Evolutionary conservation across 1,284 basidiomycete genomes (phyloP).

Genomic region (Naganishia albida): DNA sequence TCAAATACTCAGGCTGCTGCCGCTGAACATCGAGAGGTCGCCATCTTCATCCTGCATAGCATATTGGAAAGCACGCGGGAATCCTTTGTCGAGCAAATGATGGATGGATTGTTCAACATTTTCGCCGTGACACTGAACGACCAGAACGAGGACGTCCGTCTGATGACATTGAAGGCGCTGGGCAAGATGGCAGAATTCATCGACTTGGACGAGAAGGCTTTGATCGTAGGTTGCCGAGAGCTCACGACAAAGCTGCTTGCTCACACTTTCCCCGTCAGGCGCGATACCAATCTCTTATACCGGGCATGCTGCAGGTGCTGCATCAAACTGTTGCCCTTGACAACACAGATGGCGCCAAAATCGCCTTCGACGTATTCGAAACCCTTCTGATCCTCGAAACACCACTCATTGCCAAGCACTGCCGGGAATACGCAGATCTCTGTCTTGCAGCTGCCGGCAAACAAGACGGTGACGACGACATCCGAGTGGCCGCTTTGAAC

Average conservation of each 20-base stretch:
- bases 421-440: conserved; percentile 85
- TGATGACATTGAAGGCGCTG: conserved; percentile 85
- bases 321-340: conserved; percentile 79
- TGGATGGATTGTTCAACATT: conserved; percentile 68
- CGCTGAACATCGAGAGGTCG: conserved; percentile 82
- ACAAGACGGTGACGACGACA: conserved; percentile 71
- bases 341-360: conserved; percentile 80
- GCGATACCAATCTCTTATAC: conserved; percentile 85
- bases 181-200: conserved; percentile 94
- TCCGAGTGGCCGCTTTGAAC: conserved; percentile 89
- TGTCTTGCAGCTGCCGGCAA: conserved; percentile 83
- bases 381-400: conserved; percentile 93
- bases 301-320: conserved; percentile 86
- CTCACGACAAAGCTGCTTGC: background rate
- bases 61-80: conserved; percentile 91
- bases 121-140: conserved; percentile 79
- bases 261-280: conserved; percentile 57
- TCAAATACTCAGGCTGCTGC: conserved; percentile 71
- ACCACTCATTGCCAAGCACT: conserved; percentile 84
- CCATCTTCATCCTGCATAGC: conserved; percentile 86
- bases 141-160: conserved; percentile 84
- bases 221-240: conserved; percentile 64
- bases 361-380: conserved; percentile 94
- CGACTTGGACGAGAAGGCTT: conserved; percentile 79
- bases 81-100: conserved; percentile 60